A percentile compares a stretch with the other conserved stretches of the same genome.
These are phyloP conservation scores for Chalaropsis ovoidea DNA, from an alignment of 2,329 filamentous ascomycete species.

Conservation along the genomic window DNA sequence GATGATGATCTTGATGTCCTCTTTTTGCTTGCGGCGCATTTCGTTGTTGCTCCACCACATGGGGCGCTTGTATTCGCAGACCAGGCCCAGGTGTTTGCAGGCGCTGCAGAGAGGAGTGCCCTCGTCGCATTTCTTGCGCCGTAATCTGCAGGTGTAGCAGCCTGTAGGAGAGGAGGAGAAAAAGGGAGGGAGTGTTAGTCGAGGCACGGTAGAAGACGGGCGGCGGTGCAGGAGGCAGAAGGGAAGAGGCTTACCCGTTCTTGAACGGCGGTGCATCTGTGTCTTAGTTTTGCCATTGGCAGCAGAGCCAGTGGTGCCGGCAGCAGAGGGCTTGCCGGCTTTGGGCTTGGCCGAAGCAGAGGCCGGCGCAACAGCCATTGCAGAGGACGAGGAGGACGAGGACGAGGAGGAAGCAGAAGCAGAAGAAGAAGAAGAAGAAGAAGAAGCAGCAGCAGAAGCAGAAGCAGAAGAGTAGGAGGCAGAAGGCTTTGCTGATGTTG, in stretches of 20 bases:
- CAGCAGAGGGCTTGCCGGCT: constrained; percentile 44
- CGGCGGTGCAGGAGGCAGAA: constrained; percentile 25
- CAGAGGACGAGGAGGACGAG: constrained; percentile 47
- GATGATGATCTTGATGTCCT: constrained; percentile 93
- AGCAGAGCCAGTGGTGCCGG: constrained; percentile 27
- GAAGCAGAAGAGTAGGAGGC: no score
- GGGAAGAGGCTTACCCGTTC: constrained; percentile 54
- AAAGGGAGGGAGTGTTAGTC: constrained; percentile 5
- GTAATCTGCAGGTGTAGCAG: constrained; percentile 58
- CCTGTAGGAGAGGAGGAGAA: constrained; percentile 34
- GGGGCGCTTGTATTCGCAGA: constrained; percentile 92
- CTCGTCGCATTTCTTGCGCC: constrained; percentile 61
- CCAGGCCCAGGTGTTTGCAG: constrained; percentile 65
- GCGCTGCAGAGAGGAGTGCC: constrained; percentile 52
- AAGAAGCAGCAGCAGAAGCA: no score
- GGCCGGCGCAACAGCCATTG: constrained; percentile 51
- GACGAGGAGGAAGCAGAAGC: constrained; percentile 34
- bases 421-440: no score
- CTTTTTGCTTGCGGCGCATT: constrained; percentile 75
- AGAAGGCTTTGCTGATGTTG: constrained; percentile 46
- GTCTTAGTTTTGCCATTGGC: constrained; percentile 54
- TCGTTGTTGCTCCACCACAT: constrained; percentile 97
- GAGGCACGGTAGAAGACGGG: background rate
- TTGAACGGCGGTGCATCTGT: constrained; percentile 88
- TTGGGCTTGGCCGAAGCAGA: constrained; percentile 51